A percentile compares a stretch with the other conserved stretches of the same genome.
Conservation (phyloP, 2,329 filamentous ascomycete genomes). For the Cladosporium sp. region DNA sequence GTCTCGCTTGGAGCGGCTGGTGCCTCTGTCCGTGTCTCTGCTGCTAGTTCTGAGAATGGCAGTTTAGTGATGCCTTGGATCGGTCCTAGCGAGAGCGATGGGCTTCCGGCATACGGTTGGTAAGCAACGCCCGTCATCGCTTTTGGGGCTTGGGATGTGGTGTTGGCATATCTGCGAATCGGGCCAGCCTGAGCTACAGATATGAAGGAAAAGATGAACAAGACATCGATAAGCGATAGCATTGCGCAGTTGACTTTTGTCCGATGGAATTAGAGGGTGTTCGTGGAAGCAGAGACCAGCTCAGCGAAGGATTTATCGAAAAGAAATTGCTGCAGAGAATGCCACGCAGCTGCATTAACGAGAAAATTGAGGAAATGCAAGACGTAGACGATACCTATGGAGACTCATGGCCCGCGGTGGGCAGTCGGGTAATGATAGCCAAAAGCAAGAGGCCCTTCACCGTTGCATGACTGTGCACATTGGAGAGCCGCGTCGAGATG, state of each 20-base stretch:
- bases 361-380: background rate
- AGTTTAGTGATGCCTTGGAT: slow-evolving; percentile 8
- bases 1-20: background rate
- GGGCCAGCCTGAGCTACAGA: background rate
- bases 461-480: background rate
- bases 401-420: background rate
- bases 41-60: slow-evolving; percentile 1
- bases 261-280: background rate
- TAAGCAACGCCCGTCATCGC: background rate
- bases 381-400: background rate
- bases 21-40: background rate
- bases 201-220: slow-evolving; percentile 1
- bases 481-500: background rate
- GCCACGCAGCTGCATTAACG: background rate
- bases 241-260: background rate
- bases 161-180: slow-evolving; percentile 10
- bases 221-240: slow-evolving; percentile 1
- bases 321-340: background rate
- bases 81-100: background rate
- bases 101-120: background rate
- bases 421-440: background rate
- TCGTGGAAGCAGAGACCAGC: background rate
- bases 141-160: background rate
- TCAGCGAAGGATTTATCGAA: background rate
- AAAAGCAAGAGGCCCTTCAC: background rate